phyloP scores from a whole-genome alignment of 2,329 filamentous ascomycete genomes.

The Colletotrichum ledebouriae region DNA sequence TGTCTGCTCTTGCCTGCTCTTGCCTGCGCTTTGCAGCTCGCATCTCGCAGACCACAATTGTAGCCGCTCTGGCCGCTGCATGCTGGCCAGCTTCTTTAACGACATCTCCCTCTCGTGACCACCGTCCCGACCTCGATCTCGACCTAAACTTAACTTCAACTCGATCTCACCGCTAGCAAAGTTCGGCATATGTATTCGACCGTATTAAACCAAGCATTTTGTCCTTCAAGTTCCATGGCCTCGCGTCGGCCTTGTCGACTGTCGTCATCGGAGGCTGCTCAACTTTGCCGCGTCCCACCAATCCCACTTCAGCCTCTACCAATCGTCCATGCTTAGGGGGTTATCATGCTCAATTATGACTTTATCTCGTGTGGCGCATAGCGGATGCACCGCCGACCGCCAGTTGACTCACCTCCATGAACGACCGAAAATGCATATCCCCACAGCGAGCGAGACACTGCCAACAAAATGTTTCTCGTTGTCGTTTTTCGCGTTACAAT shows the following conservation, averaged over 20 bases:
- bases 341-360: constrained; percentile 12
- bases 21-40: not conserved
- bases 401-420: constrained; percentile 28
- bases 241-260: constrained; percentile 15
- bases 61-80: constrained; percentile 29
- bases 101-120: not conserved
- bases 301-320: constrained; percentile 32
- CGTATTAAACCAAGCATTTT: not conserved
- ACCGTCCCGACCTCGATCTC: constrained; percentile 15
- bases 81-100: not conserved
- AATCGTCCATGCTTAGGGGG: constrained; percentile 25
- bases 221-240: constrained; percentile 12
- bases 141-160: constrained; percentile 22
- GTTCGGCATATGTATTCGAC: constrained; percentile 7
- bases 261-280: constrained; percentile 19
- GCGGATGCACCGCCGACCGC: constrained; percentile 32
- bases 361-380: constrained; percentile 30
- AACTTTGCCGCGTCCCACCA: constrained; percentile 22
- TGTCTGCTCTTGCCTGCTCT: not conserved
- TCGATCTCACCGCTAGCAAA: constrained; percentile 10
- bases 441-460: too few relatives aligned
- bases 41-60: not conserved
- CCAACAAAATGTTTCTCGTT: constrained; percentile 14
- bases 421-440: too few relatives aligned
- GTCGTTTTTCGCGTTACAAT: constrained; percentile 21